These are phyloP conservation scores for Sarocladium kiliense DNA, from an alignment of 2,329 filamentous ascomycete genomes.

Conservation along the genomic window DNA sequence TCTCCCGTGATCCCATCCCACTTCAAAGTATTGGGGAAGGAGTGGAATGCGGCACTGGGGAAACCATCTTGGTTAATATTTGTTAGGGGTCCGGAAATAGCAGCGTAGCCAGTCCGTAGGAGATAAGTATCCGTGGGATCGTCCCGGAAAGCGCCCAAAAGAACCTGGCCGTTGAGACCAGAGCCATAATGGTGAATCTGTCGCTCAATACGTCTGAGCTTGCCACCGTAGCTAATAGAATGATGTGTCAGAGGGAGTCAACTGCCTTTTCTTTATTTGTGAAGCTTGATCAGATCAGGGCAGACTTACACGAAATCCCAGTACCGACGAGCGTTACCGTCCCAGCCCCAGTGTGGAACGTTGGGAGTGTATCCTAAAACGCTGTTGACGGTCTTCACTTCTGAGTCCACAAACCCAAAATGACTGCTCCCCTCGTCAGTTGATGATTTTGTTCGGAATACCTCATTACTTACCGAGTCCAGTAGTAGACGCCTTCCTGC, in stretches of 20 bases:
- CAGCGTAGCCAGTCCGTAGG: conserved; percentile 49
- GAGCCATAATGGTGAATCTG: conserved; percentile 56
- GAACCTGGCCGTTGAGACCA: conserved; percentile 49
- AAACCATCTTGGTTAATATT: conserved; percentile 53
- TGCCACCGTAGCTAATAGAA: conserved; percentile 36
- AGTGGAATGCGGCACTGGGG: conserved; percentile 51
- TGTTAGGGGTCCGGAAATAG: conserved; percentile 45
- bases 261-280: too few relatives aligned
- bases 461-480: conserved; percentile 35
- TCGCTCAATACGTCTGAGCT: conserved; percentile 36
- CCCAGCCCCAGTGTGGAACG: conserved; percentile 57
- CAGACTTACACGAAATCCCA: conserved; percentile 54
- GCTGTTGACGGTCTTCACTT: conserved; percentile 44
- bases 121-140: conserved; percentile 42
- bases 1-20: conserved; percentile 56
- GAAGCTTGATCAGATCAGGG: too few relatives aligned
- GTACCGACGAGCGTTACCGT: conserved; percentile 55
- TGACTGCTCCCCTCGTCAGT: conserved; percentile 26
- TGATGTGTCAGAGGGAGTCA: too few relatives aligned
- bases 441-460: not conserved
- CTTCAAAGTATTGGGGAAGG: conserved; percentile 46
- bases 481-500: conserved; percentile 57
- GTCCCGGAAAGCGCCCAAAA: conserved; percentile 46
- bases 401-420: conserved; percentile 41
- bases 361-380: conserved; percentile 53